phyloP scores from a whole-genome alignment of 177 flowering plant genomes.

The Telopea speciosissima region DNA sequence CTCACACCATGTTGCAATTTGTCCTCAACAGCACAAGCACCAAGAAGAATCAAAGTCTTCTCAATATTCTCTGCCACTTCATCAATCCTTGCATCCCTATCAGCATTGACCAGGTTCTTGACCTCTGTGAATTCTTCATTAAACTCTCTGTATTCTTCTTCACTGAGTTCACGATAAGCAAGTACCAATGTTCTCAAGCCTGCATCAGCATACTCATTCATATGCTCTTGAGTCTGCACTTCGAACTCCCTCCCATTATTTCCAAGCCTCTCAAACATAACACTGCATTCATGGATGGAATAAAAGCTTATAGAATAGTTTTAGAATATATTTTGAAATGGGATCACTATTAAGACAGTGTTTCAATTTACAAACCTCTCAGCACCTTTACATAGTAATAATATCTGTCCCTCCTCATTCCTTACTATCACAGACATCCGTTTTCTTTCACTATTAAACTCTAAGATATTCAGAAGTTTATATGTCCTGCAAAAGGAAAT shows the following conservation, averaged over 20 bases:
- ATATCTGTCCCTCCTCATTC: constrained; percentile 61
- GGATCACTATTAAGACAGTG: not conserved
- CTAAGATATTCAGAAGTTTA: constrained; percentile 61
- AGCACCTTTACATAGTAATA: constrained; percentile 87
- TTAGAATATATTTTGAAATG: too few species aligned
- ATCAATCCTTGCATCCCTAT: constrained; percentile 65
- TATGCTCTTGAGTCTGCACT: constrained; percentile 59
- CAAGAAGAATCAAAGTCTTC: constrained; percentile 83
- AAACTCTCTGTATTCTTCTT: constrained; percentile 59
- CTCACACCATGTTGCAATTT: constrained; percentile 94
- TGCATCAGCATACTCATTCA: constrained; percentile 84
- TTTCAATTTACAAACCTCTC: constrained; percentile 61
- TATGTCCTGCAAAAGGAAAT: constrained; percentile 51
- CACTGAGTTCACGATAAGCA: constrained; percentile 74
- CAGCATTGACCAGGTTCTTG: constrained; percentile 66
- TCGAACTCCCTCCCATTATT: constrained; percentile 59
- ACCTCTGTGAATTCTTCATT: constrained; percentile 50
- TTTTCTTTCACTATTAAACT: constrained; percentile 81
- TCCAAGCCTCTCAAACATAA: constrained; percentile 88
- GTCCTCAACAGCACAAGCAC: constrained; percentile 98
- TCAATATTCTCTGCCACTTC: constrained; percentile 61
- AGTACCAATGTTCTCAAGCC: constrained; percentile 89
- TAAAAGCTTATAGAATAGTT: too few species aligned
- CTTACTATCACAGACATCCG: constrained; percentile 89
- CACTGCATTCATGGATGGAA: constrained; percentile 48